Conservation (phyloP, 139 green algal genomes). For the Chlamydomonas sp. region DNA sequence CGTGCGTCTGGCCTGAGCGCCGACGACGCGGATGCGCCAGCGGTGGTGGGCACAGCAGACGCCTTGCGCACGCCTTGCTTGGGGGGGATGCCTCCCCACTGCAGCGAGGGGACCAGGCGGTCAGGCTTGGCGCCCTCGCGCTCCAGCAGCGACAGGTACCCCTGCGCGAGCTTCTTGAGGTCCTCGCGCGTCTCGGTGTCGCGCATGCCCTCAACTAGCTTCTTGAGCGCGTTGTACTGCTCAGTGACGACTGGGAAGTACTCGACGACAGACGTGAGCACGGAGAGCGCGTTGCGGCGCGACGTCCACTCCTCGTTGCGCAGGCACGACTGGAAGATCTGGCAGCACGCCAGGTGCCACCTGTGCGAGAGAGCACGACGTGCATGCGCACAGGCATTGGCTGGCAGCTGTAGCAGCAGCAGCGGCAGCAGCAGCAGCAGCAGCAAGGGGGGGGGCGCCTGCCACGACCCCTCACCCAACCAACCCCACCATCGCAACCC, state of each 20-base stretch:
- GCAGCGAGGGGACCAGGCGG: too few relatives aligned
- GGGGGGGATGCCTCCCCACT: too few relatives aligned
- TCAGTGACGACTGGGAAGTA: too few relatives aligned
- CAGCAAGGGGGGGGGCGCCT: too few relatives aligned
- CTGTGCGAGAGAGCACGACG: background rate
- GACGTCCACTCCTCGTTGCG: conserved; percentile 21
- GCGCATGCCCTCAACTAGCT: too few relatives aligned
- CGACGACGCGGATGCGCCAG: too few relatives aligned
- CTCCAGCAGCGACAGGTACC: background rate
- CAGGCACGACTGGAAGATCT: conserved; percentile 3
- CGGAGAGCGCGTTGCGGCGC: conserved; percentile 15
- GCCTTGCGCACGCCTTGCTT: too few relatives aligned
- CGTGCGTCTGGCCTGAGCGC: too few relatives aligned
- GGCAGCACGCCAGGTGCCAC: background rate
- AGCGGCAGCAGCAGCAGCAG: background rate
- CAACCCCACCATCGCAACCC: too few relatives aligned
- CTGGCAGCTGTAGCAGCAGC: background rate
- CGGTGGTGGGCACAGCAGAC: too few relatives aligned
- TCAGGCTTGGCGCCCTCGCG: conserved; percentile 1
- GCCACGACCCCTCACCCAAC: too few relatives aligned
- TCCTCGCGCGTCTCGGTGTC: conserved; percentile 2
- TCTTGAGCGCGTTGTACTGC: too few relatives aligned
- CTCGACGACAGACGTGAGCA: conserved; percentile 14
- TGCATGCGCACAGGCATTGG: background rate
- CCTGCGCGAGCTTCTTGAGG: conserved; percentile 4